phyloP scores from a whole-genome alignment of 768 basidiomycete genomes.

The Trametes cinnabarina region DNA sequence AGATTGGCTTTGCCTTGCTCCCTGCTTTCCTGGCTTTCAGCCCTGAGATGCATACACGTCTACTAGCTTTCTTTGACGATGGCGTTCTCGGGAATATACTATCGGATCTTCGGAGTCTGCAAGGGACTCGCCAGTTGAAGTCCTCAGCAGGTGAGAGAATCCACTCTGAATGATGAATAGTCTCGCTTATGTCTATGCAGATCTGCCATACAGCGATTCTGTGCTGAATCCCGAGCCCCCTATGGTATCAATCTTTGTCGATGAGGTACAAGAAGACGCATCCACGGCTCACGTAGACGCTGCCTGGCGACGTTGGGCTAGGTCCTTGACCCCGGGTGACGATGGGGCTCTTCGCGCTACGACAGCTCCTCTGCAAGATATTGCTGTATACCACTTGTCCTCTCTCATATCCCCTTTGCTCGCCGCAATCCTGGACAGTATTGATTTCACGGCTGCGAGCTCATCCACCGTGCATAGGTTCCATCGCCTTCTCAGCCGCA shows the following conservation, averaged over 20 bases:
- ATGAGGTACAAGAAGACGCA: constrained; percentile 40
- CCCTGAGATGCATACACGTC: constrained; percentile 55
- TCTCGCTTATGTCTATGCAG: constrained; percentile 1
- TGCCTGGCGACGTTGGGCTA: constrained; percentile 27
- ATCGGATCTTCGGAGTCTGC: constrained; percentile 39
- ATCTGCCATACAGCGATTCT: constrained; percentile 8
- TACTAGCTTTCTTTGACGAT: constrained; percentile 69
- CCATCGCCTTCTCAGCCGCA: constrained; percentile 50
- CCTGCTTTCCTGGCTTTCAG: constrained; percentile 72
- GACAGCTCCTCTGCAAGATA: constrained; percentile 54
- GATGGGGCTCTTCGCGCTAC: constrained; percentile 40
- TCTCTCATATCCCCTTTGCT: constrained; percentile 65
- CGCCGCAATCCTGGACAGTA: constrained; percentile 55
- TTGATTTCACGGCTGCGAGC: constrained; percentile 40
- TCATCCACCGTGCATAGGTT: constrained; percentile 47
- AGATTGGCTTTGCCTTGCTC: constrained; percentile 67
- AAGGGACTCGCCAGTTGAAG: constrained; percentile 17
- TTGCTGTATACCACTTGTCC: constrained; percentile 55
- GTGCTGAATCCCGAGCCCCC: constrained; percentile 27
- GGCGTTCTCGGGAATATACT: constrained; percentile 55
- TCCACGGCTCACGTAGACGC: background rate
- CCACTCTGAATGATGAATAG: background rate
- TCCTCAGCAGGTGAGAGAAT: constrained; percentile 19
- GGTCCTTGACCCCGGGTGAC: constrained; percentile 3
- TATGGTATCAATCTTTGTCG: constrained; percentile 60